Base-by-base conservation (phyloP, 768 basidiomycete species). In the Podaxis pistillaris region DNA sequence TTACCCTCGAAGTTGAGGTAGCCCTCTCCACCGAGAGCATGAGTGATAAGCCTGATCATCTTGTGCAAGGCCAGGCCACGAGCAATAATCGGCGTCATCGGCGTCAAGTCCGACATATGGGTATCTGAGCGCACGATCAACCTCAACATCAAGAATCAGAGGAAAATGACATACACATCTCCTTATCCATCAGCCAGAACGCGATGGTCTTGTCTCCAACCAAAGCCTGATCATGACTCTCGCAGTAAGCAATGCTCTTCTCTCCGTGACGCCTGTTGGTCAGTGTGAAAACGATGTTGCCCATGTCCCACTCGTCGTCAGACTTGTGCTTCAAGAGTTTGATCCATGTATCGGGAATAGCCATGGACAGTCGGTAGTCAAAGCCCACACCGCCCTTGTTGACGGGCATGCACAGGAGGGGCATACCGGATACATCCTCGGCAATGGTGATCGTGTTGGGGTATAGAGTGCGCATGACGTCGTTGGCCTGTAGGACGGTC, bases 151-250 rank as follows among this genome's bases (percentile, higher is more conserved):
- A 15, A n/a, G 13, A 24, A n/a, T 46, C n/a, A 50, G 2, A 60
- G 64, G 52, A 57, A 19, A 37, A 24, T 4, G 22, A 80, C 86
- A 68, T 81, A 95, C 96, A 98, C 97, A 99, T 99, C 76, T 98
- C 97, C 76, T 96, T 96, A 76, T 99, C 97, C 97, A 99, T 99
- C 62, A 98, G 76, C 97, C 97, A 99, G 76, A 99, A 99, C 3
- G 97, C 97, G 50, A 99, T 70, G 2, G 96, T 98, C 80, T 99
- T 99, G 79, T 99, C 97, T 12, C 97, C 97, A 0, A 99, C 97
- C 30, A 99, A 83, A 13, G 97, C 96, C 73, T 99, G 97, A 75
- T 98, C 96, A 67, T 98, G 97, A 68, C 92, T 94, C 77, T 99
- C 97, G 56, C 90, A 91, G 60, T 94, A 95, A 0, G 94, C 93